Base-by-base conservation (phyloP, 2,329 filamentous ascomycete species). In the Ophiobolus disseminans region DNA sequence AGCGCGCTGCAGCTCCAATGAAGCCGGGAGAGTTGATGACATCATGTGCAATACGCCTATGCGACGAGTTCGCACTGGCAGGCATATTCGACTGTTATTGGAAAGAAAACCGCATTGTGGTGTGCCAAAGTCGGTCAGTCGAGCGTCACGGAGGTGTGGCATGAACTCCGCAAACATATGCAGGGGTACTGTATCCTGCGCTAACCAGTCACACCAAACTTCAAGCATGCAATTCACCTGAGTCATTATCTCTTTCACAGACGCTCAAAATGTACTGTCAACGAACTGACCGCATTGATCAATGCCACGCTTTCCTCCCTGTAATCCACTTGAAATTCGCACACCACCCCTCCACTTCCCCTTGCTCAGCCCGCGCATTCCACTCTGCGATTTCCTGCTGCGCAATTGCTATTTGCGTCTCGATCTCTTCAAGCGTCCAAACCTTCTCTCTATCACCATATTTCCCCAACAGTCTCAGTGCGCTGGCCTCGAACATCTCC, bases 1-100 rank as follows among this genome's bases (percentile, higher is more conserved):
- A 80, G 39, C 80, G 76, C 46, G 75, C 74, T n/a, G 78, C 60
- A 30, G 79, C 75, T 25, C 76, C 78, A n/a, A 76, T 34, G 39
- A 78, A 63, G 30, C 79, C 78, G 16, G 66, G 61, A 8, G 57
- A 58, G 9, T 70, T 62, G 13, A 63, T 26, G 9, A 73, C 46
- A n/a, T 57, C 51, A 42, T 62, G 59, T 9, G 48, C 48, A 38
- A 45, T 65, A 46, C 58, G 67, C 51, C 63, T 58, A 35, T 59
- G 61, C 23, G 38, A 40, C 5, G 40, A 11, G 11, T 28, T 36
- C 31, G 60, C 55, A 45, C 57, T 63, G 40, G 65, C 57, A 57
- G 68, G 62, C 70, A 73, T 73, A 41, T 31, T 62, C 50, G 42
- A 25, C 39, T 13, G 21, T 39, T 34, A 40, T 36, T 28, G 37